A percentile compares a stretch with the other conserved stretches of the same genome.
Conservation (phyloP, 2,329 filamentous ascomycete species). For the Endoconidiophora laricicola region DNA sequence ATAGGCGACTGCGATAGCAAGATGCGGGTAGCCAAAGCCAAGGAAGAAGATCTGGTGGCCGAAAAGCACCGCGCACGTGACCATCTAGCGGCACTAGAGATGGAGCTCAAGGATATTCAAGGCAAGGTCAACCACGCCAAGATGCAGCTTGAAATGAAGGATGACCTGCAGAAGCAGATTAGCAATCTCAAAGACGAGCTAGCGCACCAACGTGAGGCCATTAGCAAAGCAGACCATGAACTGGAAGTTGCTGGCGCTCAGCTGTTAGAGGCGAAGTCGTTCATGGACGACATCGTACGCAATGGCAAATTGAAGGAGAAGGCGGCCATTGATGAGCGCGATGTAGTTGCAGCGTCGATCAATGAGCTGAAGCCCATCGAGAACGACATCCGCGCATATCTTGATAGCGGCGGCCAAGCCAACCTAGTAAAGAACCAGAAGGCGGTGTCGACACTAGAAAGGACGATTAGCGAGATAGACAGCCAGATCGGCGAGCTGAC, state of each 20-base stretch:
- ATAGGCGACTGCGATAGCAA: conserved; percentile 52
- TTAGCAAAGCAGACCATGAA: conserved; percentile 54
- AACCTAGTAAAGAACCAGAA: conserved; percentile 54
- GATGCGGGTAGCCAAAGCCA: conserved; percentile 44
- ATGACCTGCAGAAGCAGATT: conserved; percentile 51
- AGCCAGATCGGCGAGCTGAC: conserved; percentile 50
- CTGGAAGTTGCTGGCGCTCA: conserved; percentile 59
- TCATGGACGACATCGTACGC: conserved; percentile 59
- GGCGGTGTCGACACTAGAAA: conserved; percentile 51
- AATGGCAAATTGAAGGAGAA: conserved; percentile 58
- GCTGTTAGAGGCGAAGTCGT: conserved; percentile 56
- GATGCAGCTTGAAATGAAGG: conserved; percentile 69
- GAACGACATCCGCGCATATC: conserved; percentile 63
- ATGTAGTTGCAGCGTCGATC: conserved; percentile 55
- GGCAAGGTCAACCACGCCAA: conserved; percentile 54
- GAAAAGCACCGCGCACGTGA: conserved; percentile 59
- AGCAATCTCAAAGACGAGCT: conserved; percentile 56
- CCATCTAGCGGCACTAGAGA: conserved; percentile 52
- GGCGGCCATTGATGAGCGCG: conserved; percentile 52
- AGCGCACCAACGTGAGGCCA: conserved; percentile 48
- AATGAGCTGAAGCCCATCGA: conserved; percentile 63
- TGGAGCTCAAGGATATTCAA: conserved; percentile 58
- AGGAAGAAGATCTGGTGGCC: conserved; percentile 45
- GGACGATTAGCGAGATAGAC: conserved; percentile 47
- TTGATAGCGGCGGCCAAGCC: conserved; percentile 54